Evolutionary conservation across 305 asterid genomes (phyloP).

Genomic region (Galium porrigens): DNA sequence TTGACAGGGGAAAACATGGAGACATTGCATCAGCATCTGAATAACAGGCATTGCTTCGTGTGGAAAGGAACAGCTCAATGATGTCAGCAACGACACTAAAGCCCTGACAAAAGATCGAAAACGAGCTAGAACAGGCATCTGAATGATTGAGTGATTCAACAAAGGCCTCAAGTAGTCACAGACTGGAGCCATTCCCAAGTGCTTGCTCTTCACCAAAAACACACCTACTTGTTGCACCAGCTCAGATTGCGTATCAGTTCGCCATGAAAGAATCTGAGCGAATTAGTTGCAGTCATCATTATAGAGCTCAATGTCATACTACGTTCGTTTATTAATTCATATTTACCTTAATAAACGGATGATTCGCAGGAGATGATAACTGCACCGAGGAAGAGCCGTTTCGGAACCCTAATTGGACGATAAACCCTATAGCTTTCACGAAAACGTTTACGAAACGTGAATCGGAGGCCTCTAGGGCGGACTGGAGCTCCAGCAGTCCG

Average conservation of each 20-base stretch:
- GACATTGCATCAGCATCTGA: slow-evolving; percentile 43
- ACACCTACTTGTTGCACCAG: slow-evolving; percentile 64
- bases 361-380: slow-evolving; percentile 40
- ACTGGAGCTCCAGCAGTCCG: slow-evolving; percentile 58
- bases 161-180: slow-evolving; percentile 70
- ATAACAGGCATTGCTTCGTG: slow-evolving; percentile 54
- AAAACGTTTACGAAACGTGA: slow-evolving; percentile 34
- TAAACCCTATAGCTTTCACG: slow-evolving; percentile 56
- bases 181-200: slow-evolving; percentile 47
- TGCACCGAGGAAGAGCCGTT: slow-evolving; percentile 33
- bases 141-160: slow-evolving; percentile 50
- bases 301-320: not conserved
- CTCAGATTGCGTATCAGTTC: slow-evolving; percentile 49
- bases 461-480: slow-evolving; percentile 62
- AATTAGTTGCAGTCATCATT: not conserved
- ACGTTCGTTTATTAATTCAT: not conserved
- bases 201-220: slow-evolving; percentile 52
- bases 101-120: slow-evolving; percentile 34
- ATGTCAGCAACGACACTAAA: slow-evolving; percentile 52
- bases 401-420: slow-evolving; percentile 49
- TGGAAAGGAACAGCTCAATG: slow-evolving; percentile 63
- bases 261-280: slow-evolving; percentile 56
- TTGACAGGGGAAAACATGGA: slow-evolving; percentile 47
- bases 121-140: slow-evolving; percentile 29
- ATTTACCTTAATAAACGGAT: slow-evolving; percentile 77